Base-by-base conservation (phyloP, 2,329 filamentous ascomycete species). In the Fusarium virguliforme region DNA sequence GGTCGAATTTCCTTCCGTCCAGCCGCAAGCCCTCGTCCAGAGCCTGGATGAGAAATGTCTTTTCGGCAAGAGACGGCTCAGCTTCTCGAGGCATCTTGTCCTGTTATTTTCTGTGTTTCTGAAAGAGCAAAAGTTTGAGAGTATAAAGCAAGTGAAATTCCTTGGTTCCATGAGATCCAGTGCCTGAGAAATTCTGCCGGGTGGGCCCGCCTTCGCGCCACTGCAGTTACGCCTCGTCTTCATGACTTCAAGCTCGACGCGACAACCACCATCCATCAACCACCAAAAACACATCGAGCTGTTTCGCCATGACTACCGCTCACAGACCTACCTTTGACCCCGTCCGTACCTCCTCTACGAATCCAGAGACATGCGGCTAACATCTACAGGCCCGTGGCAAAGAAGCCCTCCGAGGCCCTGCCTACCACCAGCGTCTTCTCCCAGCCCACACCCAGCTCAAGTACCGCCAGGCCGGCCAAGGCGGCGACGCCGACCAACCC, bases 271-370 rank as follows among this genome's bases (percentile, higher is more conserved):
- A 34, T 60, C 55, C 4, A 35, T 40, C 48, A 15, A 65, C 15
- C 43, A 63, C 24, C 43, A 54, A 26, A 32, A 57, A 66, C 38
- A 18, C 7, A 34, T 24, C 24, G 43, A 62, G 46, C 38, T 35
- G 32, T 6, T 59, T 68, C 74, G 74, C 64, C 38, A 91, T 92
- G 90, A 91, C 90, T 72, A 88, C 86, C 82, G 90, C 90, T 43
- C 90, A 92, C 74, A 92, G 96, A 84, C 96, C 96, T 62, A 99
- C 96, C 0, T 99, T 99, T 79, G 96, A 99, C 81, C 96, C 96
- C 72, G 93, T 95, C 88, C 72, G 86, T 72, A 32, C 58, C 24
- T 38, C 30, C 3, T 34, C n/a, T 32, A 75, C 10, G 13, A 3
- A 24, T 8, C 34, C 41, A 12, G 53, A 43, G 50, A 26, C 46